Percentiles rank a stretch among this genome's conserved stretches.
These are phyloP conservation scores for Podaxis carcinomalis DNA, from an alignment of 768 basidiomycete species.

Conservation along the genomic window DNA sequence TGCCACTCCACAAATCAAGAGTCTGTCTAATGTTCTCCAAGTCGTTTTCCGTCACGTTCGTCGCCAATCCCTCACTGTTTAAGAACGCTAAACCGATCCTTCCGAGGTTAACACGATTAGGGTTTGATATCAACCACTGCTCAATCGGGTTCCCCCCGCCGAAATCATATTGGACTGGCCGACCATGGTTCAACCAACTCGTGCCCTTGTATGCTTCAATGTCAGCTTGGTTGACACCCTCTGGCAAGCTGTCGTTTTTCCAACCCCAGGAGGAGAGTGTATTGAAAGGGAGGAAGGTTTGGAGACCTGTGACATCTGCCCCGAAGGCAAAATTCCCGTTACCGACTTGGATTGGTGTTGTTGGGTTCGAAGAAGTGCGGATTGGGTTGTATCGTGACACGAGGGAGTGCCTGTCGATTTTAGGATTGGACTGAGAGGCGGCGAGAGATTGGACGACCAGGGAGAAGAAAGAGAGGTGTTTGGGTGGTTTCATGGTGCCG, in stretches of 20 bases:
- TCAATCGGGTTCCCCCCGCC: conserved; percentile 38
- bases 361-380: conserved; percentile 39
- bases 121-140: conserved; percentile 55
- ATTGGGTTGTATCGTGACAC: conserved; percentile 48
- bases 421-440: neutral
- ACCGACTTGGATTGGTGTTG: conserved; percentile 55
- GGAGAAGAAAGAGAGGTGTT: neutral
- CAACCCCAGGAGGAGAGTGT: conserved; percentile 59
- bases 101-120: conserved; percentile 54
- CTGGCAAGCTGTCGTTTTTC: conserved; percentile 55
- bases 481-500: neutral
- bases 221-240: conserved; percentile 35
- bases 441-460: neutral
- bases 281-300: conserved; percentile 52
- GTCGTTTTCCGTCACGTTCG: conserved; percentile 33
- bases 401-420: conserved; percentile 40
- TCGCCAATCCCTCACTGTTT: conserved; percentile 20
- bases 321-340: conserved; percentile 63
- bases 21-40: conserved; percentile 32
- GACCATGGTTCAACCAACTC: conserved; percentile 47
- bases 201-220: conserved; percentile 44
- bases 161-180: conserved; percentile 47
- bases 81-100: conserved; percentile 44
- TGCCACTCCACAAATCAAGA: conserved; percentile 56
- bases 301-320: conserved; percentile 53